Base-by-base conservation (phyloP, 257 asterid species). In the Nicotiana paniculata region DNA sequence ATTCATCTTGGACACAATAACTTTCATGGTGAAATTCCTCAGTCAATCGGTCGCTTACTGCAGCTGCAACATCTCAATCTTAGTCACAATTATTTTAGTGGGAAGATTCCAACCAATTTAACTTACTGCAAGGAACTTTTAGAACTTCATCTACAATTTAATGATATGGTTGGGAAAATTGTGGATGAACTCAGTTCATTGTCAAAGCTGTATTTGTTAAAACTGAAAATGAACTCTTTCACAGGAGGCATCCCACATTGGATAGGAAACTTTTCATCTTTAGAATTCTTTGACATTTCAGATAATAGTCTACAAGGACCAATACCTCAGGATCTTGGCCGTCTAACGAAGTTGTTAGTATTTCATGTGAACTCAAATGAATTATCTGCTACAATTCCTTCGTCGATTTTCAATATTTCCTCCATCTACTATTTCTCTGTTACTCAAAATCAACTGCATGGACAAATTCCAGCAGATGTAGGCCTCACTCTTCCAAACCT, bases 401-500 rank as follows among this genome's bases (percentile, higher is more conserved):
- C 79, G 11, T 58, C 82, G 11, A 32, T 87, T 54, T 77, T 61
- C 64, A 87, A 87, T 57, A 28, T 87, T 21, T 84, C 89, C 2
- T 26, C 32, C 21, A 51, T 87, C 9, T 35, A 6, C 21, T 6
- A 21, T 28, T 70, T 86, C 53, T 57, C 70, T 59, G 81, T 65
- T 17, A 9, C 81, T 6, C 59, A 48, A 21, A 84, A 86, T 79
- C 53, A 10, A 46, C 75, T 86, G 9, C 78, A 57, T 9, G 89
- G 89, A 13, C 48, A 74, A 17, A 39, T 84, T 58, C 87, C 87
- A 5, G 28, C 55, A 30, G 24, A 84, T 65, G 39, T 81, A 16
- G 87, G 87, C 62, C 63, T 78, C 39, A 84, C 86, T 2, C 84
- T 86, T 64, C 84, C 87, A 4, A 86, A 82, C 64, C 77, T 84